Base-by-base conservation (phyloP, 208 protist genomes). In the Jaenimonas drosophilae region DNA sequence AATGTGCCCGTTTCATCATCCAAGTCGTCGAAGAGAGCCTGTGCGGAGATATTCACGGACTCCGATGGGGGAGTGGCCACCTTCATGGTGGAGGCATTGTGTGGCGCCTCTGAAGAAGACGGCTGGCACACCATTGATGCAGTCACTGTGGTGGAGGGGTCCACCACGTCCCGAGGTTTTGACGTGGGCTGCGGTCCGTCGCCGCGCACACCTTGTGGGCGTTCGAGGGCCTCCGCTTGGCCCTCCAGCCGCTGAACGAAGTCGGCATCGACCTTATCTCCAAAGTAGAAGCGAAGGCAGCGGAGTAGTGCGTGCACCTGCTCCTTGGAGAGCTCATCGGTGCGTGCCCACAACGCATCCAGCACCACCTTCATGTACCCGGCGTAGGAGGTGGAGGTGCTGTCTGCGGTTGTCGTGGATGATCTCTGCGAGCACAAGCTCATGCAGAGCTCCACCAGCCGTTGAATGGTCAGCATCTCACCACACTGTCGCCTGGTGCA, bases 321-420 rank as follows among this genome's bases (percentile, higher is more conserved):
- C 19, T 20, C 12, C 14, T 23, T 16, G 9, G 44, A 11, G 4
- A 86, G 51, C 49, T 91, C 82, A 14, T 91, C 82, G 20, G 59
- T 65, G 34, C 82, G 69, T 14, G 58, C 41, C 82, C 82, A 91
- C 20, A 91, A 50, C 24, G 76, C 76, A 44, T 72, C 71, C 25
- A 91, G 49, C 1, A 78, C 70, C 5, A 21, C n/a, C 12, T 23
- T 14, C 5, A 48, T 14, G 16, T 26, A 48, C 17, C 6, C 21
- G 12, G 14, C 42, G 33, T 9, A 4, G 20, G 1, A 27, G 11
- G 20, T 2, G 2, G 17, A 3, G 14, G 20, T 34, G 16, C 23
- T 49, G 4, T 29, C 20, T 11, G 51, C 20, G n/a, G n/a, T n/a
- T 16, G 33, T 26, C 12, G 24, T 3, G 30, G 49, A 14, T 26